Conservation (phyloP, 1,284 basidiomycete species). For the Rhodotorula mucilaginosa region DNA sequence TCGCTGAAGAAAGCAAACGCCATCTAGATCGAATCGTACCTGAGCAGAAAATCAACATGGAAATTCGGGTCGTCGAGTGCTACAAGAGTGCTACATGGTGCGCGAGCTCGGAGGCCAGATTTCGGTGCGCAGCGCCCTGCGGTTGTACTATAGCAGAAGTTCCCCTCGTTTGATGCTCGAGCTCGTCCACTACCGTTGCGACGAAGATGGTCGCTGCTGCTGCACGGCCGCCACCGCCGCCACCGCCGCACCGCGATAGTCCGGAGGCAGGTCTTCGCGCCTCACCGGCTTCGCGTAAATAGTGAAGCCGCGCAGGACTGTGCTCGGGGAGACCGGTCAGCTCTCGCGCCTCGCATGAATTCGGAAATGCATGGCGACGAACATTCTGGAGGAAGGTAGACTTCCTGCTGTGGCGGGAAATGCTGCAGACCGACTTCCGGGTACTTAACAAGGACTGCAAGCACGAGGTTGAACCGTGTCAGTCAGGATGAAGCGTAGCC, state of each 20-base stretch:
- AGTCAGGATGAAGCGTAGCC: too few relatives aligned
- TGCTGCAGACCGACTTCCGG: slow-evolving; percentile 7
- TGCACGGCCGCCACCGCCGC: too few relatives aligned
- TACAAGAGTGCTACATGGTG: too few relatives aligned
- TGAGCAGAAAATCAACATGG: too few relatives aligned
- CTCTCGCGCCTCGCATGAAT: neutral
- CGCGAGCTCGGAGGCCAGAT: too few relatives aligned
- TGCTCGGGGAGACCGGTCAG: too few relatives aligned
- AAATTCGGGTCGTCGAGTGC: too few relatives aligned
- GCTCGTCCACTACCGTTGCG: neutral
- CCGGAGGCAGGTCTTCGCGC: slow-evolving; percentile 7
- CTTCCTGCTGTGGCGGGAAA: slow-evolving; percentile 21
- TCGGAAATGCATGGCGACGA: neutral
- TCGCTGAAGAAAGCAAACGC: too few relatives aligned
- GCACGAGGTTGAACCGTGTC: neutral
- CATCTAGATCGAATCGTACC: too few relatives aligned
- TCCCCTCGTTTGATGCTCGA: too few relatives aligned
- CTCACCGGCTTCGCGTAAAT: slow-evolving; percentile 26
- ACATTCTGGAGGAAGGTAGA: slow-evolving; percentile 27
- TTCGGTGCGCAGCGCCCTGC: too few relatives aligned
- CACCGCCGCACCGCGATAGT: neutral
- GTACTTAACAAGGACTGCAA: slow-evolving; percentile 21
- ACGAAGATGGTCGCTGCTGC: neutral
- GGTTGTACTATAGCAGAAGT: too few relatives aligned
- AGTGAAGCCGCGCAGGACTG: slow-evolving; percentile 31